Evolutionary conservation across 179 eudicot species (phyloP).

Genomic region (Beta lomatogona): DNA sequence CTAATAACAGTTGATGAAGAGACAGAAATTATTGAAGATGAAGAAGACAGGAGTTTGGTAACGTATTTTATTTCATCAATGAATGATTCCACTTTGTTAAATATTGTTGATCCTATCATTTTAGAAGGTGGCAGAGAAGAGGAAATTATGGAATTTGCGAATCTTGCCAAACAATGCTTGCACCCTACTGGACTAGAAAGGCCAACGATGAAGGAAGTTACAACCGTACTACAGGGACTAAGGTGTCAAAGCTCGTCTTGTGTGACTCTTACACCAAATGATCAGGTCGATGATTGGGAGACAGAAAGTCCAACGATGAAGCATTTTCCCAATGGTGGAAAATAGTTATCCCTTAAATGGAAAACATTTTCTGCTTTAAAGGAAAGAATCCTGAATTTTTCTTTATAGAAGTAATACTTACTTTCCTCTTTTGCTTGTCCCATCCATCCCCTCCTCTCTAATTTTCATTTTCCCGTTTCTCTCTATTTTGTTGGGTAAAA

Average conservation of each 20-base stretch:
- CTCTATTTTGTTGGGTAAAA: too few species aligned
- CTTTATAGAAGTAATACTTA: too few species aligned
- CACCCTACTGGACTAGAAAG: background rate
- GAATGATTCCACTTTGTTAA: background rate
- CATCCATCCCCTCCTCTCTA: too few species aligned
- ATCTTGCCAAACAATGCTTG: background rate
- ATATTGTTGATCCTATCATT: background rate
- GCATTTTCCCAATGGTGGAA: too few species aligned
- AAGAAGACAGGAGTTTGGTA: background rate
- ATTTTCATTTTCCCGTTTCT: too few species aligned
- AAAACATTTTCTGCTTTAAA: too few species aligned
- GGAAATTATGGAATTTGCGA: background rate
- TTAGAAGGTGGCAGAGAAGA: background rate
- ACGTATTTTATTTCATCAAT: background rate
- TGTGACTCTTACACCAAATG: background rate
- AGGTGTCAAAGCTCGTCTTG: background rate
- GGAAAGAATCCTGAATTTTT: too few species aligned
- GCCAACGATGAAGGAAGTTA: background rate
- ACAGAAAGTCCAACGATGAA: background rate
- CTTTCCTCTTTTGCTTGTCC: too few species aligned
- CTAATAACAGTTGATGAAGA: background rate
- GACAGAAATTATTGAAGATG: background rate
- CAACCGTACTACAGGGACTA: background rate
- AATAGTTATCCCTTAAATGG: too few species aligned
- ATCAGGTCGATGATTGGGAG: background rate